Evolutionary conservation across 2,329 filamentous ascomycete genomes (phyloP).

Genomic region (Colletotrichum liaoningense): DNA sequence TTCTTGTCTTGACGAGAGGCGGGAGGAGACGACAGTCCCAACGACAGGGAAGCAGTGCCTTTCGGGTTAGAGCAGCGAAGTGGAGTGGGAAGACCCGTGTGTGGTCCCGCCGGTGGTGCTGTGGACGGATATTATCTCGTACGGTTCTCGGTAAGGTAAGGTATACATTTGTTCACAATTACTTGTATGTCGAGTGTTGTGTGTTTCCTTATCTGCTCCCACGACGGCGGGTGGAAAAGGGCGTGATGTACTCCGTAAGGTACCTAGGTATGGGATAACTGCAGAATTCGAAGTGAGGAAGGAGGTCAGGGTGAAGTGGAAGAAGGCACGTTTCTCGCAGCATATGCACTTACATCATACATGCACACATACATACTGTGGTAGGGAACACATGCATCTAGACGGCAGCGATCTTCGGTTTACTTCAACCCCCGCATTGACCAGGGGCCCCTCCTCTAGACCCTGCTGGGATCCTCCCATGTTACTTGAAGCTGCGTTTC

Average conservation of each 20-base stretch:
- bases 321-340: too few species aligned
- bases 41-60: neutral
- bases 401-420: slow-evolving; percentile 29
- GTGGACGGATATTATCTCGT: too few species aligned
- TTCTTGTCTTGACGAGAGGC: slow-evolving; percentile 1
- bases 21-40: neutral
- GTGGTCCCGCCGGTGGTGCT: neutral
- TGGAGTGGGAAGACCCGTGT: neutral
- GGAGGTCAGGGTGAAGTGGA: neutral
- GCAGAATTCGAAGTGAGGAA: neutral
- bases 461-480: slow-evolving; percentile 29
- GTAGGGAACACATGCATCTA: neutral
- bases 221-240: neutral
- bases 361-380: too few species aligned
- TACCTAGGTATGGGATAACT: neutral
- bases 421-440: slow-evolving; percentile 32
- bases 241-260: neutral
- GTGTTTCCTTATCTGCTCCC: neutral
- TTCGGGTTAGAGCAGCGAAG: neutral
- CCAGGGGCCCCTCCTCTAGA: slow-evolving; percentile 19
- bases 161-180: neutral
- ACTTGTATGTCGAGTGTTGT: neutral
- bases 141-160: too few species aligned
- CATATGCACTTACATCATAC: neutral
- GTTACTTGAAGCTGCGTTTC: slow-evolving; percentile 26